Evolutionary conservation across 1,139 yeast species (phyloP).

Genomic region (Geotrichum reessii): DNA sequence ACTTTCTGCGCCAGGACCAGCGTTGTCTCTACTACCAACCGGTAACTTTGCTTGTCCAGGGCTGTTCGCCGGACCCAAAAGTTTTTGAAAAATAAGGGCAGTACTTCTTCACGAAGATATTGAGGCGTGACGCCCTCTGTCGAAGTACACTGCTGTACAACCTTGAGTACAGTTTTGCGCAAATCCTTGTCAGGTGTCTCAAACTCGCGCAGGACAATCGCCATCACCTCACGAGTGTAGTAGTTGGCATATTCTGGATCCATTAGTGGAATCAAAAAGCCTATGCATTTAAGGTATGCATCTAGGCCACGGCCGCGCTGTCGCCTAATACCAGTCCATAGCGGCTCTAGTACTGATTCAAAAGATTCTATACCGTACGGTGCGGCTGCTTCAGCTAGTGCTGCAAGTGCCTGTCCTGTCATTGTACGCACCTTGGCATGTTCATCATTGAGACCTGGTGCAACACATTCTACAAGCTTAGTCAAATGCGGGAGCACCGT

Average conservation of each 20-base stretch:
- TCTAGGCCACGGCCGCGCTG: constrained; percentile 79
- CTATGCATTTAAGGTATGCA: constrained; percentile 71
- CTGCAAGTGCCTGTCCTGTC: constrained; percentile 66
- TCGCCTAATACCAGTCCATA: constrained; percentile 72
- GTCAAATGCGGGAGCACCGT: constrained; percentile 59
- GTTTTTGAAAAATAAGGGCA: constrained; percentile 58
- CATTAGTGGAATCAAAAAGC: constrained; percentile 81
- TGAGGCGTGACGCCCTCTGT: constrained; percentile 48
- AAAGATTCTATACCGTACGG: constrained; percentile 93
- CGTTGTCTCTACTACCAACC: constrained; percentile 70
- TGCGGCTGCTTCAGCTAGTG: constrained; percentile 75
- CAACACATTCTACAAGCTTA: constrained; percentile 57
- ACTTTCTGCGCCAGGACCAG: constrained; percentile 59
- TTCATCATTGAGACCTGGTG: constrained; percentile 63
- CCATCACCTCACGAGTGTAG: constrained; percentile 69
- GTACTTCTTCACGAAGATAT: constrained; percentile 46
- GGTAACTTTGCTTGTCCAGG: constrained; percentile 48
- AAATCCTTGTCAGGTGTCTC: constrained; percentile 84
- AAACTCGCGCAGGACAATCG: constrained; percentile 65
- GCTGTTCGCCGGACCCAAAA: constrained; percentile 62
- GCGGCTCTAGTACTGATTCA: constrained; percentile 62
- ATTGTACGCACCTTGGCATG: constrained; percentile 60
- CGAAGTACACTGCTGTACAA: constrained; percentile 52
- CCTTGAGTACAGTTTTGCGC: constrained; percentile 64
- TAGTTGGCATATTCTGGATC: constrained; percentile 73